Base-by-base conservation (phyloP, 1,284 basidiomycete species). In the Phylloboletellus chloephorus region DNA sequence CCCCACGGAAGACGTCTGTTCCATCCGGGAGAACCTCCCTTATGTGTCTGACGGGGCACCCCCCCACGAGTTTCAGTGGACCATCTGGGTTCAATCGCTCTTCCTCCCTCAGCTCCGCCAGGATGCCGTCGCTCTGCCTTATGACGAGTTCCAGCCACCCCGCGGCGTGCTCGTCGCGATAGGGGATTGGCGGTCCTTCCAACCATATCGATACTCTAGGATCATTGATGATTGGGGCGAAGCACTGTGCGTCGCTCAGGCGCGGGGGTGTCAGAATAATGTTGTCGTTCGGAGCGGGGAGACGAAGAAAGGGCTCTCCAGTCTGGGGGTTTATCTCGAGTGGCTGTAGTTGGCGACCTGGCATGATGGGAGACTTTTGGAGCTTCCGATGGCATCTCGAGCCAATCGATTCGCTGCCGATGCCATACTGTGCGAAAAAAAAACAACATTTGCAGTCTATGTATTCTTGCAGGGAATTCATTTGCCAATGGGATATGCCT, bases 241-340 rank as follows among this genome's bases (percentile, higher is more conserved):
- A 43, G 17, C 50, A 48, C 10, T 60, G 53, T 10, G 52, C 66
- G 52, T 82, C 79, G 36, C 59, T 66, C 24, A 55, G 38, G 28
- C 79, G 72, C 20, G 74, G 72, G 20, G 79, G 72, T 1, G 79
- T 82, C 20, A 82, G 51, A 49, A 82, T 74, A 49, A 82, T 73
- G 47, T 73, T 72, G 28, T 66, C 54, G 44, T 67, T 64, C 29
- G 75, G 75, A 38, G 58, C 52, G 11, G 62, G 64, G 24, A 80
- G 64, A 20, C 68, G 69, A 10, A 79, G 63, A 56, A 75, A 79
- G 2, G 68, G 72, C 49, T 80, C 75, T 30, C 68, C 66, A 3
- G 71, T 76, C 15, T 47, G 50, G 7, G 64, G 33, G 41, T 76
- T 69, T 26, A 68, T 47, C 51, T 73, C 62, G 6, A 78, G 58